phyloP scores from a whole-genome alignment of 176 grass and related monocot genomes.

The Oryza glumipatula region DNA sequence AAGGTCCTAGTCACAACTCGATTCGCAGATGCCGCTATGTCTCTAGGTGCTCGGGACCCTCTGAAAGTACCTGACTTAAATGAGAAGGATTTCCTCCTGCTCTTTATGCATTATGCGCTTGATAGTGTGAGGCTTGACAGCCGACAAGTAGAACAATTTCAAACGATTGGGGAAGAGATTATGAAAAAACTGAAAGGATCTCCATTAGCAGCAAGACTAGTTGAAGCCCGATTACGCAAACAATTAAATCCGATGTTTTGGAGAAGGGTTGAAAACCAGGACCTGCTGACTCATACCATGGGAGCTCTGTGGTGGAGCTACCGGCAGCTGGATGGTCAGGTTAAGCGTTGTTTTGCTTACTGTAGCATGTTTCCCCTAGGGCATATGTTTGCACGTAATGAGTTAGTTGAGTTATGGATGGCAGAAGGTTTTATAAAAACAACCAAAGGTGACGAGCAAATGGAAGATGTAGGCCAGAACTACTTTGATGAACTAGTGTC shows the following conservation, averaged over 20 bases:
- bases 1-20: slow-evolving; percentile 46
- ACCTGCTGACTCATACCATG: background rate
- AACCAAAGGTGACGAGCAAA: background rate
- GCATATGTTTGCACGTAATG: background rate
- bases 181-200: slow-evolving; percentile 15
- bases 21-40: background rate
- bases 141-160: background rate
- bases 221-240: background rate
- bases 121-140: background rate
- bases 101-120: slow-evolving; percentile 43
- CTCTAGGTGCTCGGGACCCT: background rate
- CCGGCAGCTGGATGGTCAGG: background rate
- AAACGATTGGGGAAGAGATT: background rate
- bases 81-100: background rate
- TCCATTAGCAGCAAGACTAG: slow-evolving; percentile 34
- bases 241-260: background rate
- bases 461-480: slow-evolving; percentile 13
- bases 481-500: slow-evolving; percentile 42
- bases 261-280: background rate
- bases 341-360: background rate
- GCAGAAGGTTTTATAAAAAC: slow-evolving; percentile 47
- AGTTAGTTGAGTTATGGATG: slow-evolving; percentile 44
- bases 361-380: background rate
- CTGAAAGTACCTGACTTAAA: slow-evolving; percentile 26
- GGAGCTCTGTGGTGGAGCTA: slow-evolving; percentile 10